Evolutionary conservation across 2,329 filamentous ascomycete species (phyloP), one percentile per base, ranked within the genome.

Genomic region (Paramyrothecium roridum): DNA sequence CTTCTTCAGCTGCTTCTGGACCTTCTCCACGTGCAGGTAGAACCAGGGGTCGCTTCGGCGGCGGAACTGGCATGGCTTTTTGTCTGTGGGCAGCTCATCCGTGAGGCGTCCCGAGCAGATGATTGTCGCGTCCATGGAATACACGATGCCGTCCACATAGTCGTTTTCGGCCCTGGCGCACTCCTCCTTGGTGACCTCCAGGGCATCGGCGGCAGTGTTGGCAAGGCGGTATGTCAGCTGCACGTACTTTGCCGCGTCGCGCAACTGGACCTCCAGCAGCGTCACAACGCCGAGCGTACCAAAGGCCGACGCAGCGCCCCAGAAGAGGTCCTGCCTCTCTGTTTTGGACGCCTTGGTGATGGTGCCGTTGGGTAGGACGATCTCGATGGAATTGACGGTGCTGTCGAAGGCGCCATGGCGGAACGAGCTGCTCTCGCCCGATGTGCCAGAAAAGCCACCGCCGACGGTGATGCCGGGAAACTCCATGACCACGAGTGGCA

Each of bases 391-490:
- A 48, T 79, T 80, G 54, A 89, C 73, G 0, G 80, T 87, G 3
- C 76, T 74, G 64, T 88, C 84, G 61, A 89, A 89, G 56, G 84
- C 83, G 3, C 87, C 86, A 63, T 88, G 77, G 51, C 82, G 83
- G 68, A 87, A 89, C 11, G 82, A 86, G 63, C 82, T 87, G 70
- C 84, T 88, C 69, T 89, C 87, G 12, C 86, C 87, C 8, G 85
- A 82, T 1, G 83, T 87, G 2, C 86, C 73, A 48, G 84, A 82
- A 68, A 87, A 89, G 3, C 83, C 86, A 37, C 87, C 87, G 22
- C 86, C 87, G 7, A 82, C 83, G 2, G 87, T 90, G 65, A 89
- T 90, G n/a, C 84, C 86, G 2, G 85, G 86, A 55, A 89, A 88
- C 65, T 89, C 86, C 81, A 87, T 87, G 6, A 89, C 85, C 0